These are phyloP conservation scores for Botrytis galanthina DNA, from an alignment of 2,329 filamentous ascomycete species.

Conservation along the genomic window DNA sequence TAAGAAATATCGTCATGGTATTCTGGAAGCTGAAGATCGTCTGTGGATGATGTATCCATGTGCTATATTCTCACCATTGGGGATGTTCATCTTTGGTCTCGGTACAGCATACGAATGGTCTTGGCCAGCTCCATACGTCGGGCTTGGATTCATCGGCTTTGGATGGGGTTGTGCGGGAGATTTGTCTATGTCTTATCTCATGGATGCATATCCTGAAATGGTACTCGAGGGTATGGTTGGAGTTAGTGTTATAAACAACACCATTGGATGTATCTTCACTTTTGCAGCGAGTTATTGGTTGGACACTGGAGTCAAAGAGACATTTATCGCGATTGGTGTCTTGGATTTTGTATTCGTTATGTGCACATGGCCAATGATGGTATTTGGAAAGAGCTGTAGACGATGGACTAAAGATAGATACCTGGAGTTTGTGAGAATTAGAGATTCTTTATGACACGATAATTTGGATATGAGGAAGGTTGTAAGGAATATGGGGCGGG, in stretches of 20 bases:
- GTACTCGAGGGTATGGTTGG: conserved; percentile 58
- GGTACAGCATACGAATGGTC: conserved; percentile 46
- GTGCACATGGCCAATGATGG: conserved; percentile 53
- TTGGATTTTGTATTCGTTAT: conserved; percentile 51
- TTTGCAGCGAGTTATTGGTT: conserved; percentile 52
- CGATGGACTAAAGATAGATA: conserved; percentile 49
- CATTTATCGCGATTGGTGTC: conserved; percentile 52
- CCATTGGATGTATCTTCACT: conserved; percentile 53
- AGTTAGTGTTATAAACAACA: conserved; percentile 57
- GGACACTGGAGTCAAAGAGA: conserved; percentile 46
- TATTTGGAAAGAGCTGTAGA: conserved; percentile 51
- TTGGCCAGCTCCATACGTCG: conserved; percentile 55
- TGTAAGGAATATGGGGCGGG: background rate
- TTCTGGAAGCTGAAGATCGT: conserved; percentile 44
- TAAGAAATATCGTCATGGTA: conserved; percentile 33
- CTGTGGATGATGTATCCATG: conserved; percentile 39
- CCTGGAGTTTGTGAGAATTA: conserved; percentile 47
- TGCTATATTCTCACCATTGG: conserved; percentile 39
- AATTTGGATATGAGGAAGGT: background rate
- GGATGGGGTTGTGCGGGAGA: conserved; percentile 59
- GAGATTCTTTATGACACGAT: conserved; percentile 39
- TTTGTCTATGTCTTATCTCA: conserved; percentile 53
- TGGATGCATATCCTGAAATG: conserved; percentile 56
- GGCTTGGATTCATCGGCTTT: conserved; percentile 57
- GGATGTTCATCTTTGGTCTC: conserved; percentile 45